A percentile compares a stretch with the other conserved stretches of the same genome.
These are phyloP conservation scores for Symbiodinium natans DNA, from an alignment of 73 alveolate species.

Conservation along the genomic window DNA sequence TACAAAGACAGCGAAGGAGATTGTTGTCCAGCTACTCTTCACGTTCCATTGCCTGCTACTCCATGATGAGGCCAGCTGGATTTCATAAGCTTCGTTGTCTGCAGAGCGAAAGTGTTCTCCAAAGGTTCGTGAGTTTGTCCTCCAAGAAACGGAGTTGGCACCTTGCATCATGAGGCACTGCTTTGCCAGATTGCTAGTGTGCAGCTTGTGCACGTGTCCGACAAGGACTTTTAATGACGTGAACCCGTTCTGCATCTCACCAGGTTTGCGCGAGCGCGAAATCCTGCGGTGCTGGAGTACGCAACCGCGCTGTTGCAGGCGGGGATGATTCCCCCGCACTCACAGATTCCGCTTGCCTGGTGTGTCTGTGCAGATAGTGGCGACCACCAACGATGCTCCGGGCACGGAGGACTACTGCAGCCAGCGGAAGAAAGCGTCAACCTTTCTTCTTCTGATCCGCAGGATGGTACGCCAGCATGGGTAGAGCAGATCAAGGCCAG, in stretches of 20 bases:
- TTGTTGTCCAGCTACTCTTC: conserved; percentile 79
- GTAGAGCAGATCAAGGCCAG: conserved; percentile 80
- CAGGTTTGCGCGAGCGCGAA: conserved; percentile 91
- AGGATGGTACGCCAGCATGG: conserved; percentile 89
- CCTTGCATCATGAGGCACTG: conserved; percentile 61
- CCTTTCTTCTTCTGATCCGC: background rate
- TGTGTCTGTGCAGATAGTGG: background rate
- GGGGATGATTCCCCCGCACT: background rate
- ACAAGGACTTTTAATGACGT: background rate
- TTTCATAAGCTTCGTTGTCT: background rate
- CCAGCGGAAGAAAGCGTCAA: background rate
- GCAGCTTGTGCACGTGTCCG: background rate
- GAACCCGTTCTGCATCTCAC: background rate
- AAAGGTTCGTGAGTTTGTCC: conserved; percentile 77
- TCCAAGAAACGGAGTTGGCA: conserved; percentile 89
- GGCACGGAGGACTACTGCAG: background rate
- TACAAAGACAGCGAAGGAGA: background rate
- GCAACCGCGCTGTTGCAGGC: conserved; percentile 84
- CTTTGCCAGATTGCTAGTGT: background rate
- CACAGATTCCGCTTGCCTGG: background rate
- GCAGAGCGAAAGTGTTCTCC: too few relatives aligned
- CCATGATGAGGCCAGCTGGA: conserved; percentile 47
- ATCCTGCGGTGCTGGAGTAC: conserved; percentile 83
- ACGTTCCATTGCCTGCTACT: conserved; percentile 82
- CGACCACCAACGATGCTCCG: conserved; percentile 5